phyloP scores from a whole-genome alignment of 108 stramenopile species.

The Schizochytrium sp. region DNA sequence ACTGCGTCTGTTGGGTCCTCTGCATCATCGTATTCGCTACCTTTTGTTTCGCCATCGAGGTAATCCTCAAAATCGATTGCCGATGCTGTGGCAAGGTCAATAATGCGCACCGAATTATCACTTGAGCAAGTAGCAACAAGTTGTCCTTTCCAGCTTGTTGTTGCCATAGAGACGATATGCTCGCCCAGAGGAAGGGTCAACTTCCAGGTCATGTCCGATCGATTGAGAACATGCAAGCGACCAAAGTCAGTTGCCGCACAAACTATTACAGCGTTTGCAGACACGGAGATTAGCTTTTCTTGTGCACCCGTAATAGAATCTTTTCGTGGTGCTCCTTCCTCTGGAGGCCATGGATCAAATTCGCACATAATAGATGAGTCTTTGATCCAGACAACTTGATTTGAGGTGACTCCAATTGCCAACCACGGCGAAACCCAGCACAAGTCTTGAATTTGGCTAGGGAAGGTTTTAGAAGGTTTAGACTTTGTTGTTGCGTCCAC shows the following conservation, averaged over 20 bases:
- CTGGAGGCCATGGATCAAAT: slow-evolving; percentile 39
- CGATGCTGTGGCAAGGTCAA: background rate
- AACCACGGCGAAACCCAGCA: slow-evolving; percentile 28
- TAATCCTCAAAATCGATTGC: background rate
- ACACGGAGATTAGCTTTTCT: background rate
- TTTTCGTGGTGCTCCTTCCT: background rate
- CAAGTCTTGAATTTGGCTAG: background rate
- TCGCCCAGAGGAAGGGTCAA: background rate
- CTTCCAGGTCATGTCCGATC: background rate
- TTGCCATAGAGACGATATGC: slow-evolving; percentile 29
- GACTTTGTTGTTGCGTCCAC: background rate
- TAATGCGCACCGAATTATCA: background rate
- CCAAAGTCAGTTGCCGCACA: background rate
- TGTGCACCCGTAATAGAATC: background rate
- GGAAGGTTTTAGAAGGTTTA: background rate
- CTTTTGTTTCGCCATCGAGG: background rate
- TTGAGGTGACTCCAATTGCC: background rate
- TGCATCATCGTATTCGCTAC: background rate
- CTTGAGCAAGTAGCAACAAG: background rate
- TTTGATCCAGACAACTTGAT: background rate
- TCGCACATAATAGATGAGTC: background rate
- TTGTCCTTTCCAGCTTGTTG: background rate
- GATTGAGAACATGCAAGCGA: background rate
- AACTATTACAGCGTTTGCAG: background rate
- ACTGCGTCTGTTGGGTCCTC: background rate